Percentiles rank a stretch among this genome's conserved stretches.
phyloP scores from a whole-genome alignment of 108 stramenopile genomes.

The Fragilaria crotonensis region DNA sequence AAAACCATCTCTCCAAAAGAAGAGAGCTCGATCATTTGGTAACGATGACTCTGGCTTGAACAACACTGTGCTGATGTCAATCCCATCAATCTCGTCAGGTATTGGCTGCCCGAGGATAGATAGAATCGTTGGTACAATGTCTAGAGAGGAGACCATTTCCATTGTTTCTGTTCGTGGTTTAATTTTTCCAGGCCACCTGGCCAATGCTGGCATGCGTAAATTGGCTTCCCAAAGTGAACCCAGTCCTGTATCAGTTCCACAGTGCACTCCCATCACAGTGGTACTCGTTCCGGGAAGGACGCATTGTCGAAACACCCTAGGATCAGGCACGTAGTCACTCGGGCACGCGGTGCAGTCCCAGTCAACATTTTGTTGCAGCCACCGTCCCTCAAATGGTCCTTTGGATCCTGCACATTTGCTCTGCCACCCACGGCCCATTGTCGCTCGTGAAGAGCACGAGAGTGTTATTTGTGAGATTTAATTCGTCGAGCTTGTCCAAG shows the following conservation, averaged over 20 bases:
- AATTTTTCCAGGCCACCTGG: constrained; percentile 31
- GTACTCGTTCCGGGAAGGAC: constrained; percentile 15
- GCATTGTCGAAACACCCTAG: constrained; percentile 24
- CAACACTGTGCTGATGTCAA: constrained; percentile 26
- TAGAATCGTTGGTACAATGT: constrained; percentile 57
- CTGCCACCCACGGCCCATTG: constrained; percentile 69
- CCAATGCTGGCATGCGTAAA: constrained; percentile 56
- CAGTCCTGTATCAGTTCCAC: constrained; percentile 55
- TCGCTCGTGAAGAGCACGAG: constrained; percentile 61
- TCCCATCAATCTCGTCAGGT: constrained; percentile 39
- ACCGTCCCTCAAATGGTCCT: constrained; percentile 50
- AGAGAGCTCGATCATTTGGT: constrained; percentile 23
- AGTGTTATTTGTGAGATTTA: constrained; percentile 31
- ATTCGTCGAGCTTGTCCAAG: constrained; percentile 18
- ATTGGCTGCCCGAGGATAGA: constrained; percentile 14
- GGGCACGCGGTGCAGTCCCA: constrained; percentile 50
- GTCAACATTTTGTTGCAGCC: constrained; percentile 24
- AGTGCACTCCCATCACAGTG: constrained; percentile 42
- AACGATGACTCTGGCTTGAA: background rate
- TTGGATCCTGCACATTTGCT: constrained; percentile 50
- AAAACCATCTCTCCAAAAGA: constrained; percentile 67
- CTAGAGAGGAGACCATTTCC: constrained; percentile 43
- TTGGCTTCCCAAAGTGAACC: constrained; percentile 70
- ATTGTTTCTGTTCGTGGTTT: constrained; percentile 9
- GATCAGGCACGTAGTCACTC: constrained; percentile 36